phyloP scores from a whole-genome alignment of 306 rosid genomes.

The Cicer arietinum region DNA sequence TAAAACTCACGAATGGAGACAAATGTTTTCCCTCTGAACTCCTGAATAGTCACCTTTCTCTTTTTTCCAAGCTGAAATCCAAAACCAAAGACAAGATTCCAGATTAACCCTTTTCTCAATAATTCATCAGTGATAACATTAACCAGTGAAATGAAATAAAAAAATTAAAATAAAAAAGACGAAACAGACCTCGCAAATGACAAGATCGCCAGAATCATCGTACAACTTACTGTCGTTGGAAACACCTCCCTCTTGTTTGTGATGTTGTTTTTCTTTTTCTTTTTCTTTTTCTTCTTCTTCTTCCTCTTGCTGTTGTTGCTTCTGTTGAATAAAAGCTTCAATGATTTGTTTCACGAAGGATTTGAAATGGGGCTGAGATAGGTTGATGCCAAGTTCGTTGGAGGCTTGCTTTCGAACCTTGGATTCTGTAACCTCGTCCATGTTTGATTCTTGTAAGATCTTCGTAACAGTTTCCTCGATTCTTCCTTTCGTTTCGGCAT shows the following conservation, averaged over 20 bases:
- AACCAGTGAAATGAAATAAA: neutral
- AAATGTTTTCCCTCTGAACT: slow-evolving; percentile 78
- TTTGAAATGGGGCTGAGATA: slow-evolving; percentile 65
- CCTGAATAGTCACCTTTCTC: slow-evolving; percentile 85
- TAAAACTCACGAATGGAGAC: slow-evolving; percentile 80
- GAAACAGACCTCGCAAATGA: slow-evolving; percentile 74
- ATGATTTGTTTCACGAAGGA: slow-evolving; percentile 70
- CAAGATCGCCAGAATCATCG: slow-evolving; percentile 69
- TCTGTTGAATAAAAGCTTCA: slow-evolving; percentile 64
- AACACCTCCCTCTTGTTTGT: neutral
- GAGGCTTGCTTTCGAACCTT: slow-evolving; percentile 83
- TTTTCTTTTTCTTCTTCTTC: neutral
- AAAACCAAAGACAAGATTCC: neutral
- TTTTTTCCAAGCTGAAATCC: slow-evolving; percentile 68
- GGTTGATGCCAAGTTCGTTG: slow-evolving; percentile 65
- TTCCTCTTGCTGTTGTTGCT: slow-evolving; percentile 35
- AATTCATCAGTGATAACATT: slow-evolving; percentile 12
- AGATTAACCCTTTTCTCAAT: neutral
- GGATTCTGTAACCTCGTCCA: slow-evolving; percentile 82
- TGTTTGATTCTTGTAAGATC: slow-evolving; percentile 70
- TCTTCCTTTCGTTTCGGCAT: slow-evolving; percentile 55
- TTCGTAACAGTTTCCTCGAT: slow-evolving; percentile 68
- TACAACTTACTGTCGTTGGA: slow-evolving; percentile 62
- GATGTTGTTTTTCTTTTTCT: neutral
- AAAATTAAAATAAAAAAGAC: neutral